Conservation (phyloP, 2,329 filamentous ascomycete species). For the Arthrobotrys musiformis region DNA sequence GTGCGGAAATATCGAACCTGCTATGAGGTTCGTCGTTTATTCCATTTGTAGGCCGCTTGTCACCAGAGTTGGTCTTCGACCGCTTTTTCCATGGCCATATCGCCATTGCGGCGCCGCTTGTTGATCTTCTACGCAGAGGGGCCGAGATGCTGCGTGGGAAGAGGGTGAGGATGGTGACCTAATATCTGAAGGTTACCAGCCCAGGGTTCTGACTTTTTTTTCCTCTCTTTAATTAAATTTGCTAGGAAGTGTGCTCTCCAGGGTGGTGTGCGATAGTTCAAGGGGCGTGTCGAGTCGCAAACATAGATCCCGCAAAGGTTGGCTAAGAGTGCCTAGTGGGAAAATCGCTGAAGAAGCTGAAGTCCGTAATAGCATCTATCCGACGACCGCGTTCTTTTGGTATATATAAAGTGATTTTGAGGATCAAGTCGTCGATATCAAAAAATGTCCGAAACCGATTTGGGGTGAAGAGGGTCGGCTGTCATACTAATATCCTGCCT, state of each 20-base stretch:
- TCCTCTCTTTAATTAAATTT: constrained; percentile 15
- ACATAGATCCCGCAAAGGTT: constrained; percentile 9
- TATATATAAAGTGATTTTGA: neutral
- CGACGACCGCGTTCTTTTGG: neutral
- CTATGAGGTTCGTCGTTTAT: constrained; percentile 42
- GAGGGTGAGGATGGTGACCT: constrained; percentile 9
- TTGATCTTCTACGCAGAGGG: constrained; percentile 15
- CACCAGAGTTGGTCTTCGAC: constrained; percentile 58
- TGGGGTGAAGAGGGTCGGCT: constrained; percentile 26
- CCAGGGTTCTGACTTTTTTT: constrained; percentile 17
- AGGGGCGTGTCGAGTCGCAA: constrained; percentile 22
- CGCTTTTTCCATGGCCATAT: constrained; percentile 60
- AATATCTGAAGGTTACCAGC: constrained; percentile 6
- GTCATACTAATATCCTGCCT: constrained; percentile 23
- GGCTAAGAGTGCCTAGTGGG: neutral
- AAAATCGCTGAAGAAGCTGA: neutral
- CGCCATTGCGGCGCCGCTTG: constrained; percentile 55
- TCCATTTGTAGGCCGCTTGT: constrained; percentile 53
- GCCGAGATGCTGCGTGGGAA: constrained; percentile 11
- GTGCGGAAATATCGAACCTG: constrained; percentile 20
- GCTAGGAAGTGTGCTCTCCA: constrained; percentile 8
- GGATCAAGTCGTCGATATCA: constrained; percentile 4
- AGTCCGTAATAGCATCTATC: constrained; percentile 1
- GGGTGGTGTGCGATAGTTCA: constrained; percentile 3
- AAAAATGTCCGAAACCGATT: constrained; percentile 8